Evolutionary conservation across 768 basidiomycete species (phyloP).

Genomic region (Termitomyces sp.): DNA sequence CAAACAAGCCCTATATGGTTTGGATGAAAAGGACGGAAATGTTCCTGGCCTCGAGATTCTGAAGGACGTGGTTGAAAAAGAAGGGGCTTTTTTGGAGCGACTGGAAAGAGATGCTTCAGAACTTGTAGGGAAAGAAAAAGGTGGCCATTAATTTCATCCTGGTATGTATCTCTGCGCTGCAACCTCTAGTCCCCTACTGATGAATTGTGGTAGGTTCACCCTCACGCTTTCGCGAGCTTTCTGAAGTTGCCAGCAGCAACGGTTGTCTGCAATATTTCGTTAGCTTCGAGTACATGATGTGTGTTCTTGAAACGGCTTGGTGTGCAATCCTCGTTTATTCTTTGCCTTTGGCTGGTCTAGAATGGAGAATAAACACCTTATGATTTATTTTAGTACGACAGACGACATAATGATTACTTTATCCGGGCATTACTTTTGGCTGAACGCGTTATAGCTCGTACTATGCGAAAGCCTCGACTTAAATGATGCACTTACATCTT

Average conservation of each 20-base stretch:
- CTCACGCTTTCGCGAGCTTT: not conserved
- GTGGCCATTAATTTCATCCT: too few relatives aligned
- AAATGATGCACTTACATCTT: not conserved
- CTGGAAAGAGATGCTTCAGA: not conserved
- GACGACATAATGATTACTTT: not conserved
- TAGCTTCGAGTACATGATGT: not conserved
- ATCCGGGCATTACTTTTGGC: not conserved
- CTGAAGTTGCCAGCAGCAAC: not conserved
- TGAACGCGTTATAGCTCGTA: not conserved
- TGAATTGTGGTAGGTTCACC: too few relatives aligned
- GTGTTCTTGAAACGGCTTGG: not conserved
- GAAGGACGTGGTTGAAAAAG: slow-evolving; percentile 25
- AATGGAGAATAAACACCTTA: not conserved
- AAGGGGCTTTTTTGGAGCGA: not conserved
- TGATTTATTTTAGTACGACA: not conserved
- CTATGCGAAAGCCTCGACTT: not conserved
- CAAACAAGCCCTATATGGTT: too few relatives aligned
- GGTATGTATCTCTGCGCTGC: not conserved
- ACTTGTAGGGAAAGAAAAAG: not conserved
- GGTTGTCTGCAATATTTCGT: not conserved
- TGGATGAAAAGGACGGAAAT: too few relatives aligned
- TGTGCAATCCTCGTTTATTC: not conserved
- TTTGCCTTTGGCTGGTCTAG: not conserved
- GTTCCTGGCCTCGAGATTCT: slow-evolving; percentile 16
- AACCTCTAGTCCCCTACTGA: not conserved